Evolutionary conservation across 176 grass and related monocot species (phyloP), one percentile per base, ranked within the genome.

Genomic region (Zoysia japonica): DNA sequence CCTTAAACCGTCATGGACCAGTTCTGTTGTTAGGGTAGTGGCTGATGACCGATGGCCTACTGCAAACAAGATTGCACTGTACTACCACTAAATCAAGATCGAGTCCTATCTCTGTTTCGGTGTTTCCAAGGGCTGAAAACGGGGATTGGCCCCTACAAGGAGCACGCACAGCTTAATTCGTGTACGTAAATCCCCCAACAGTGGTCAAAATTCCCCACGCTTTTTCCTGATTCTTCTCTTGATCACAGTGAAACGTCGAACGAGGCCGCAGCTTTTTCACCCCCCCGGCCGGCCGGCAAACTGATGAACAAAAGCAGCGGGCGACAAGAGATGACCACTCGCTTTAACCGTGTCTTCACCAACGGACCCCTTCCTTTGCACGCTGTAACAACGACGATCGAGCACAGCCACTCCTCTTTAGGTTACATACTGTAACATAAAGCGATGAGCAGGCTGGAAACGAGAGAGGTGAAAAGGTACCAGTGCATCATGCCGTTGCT

Each of bases 181-280:
- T 19, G 55, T 57, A 57, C 63, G 49, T 67, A 67, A 60, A 60
- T 16, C 68, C 36, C 67, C 67, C 9, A 72, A 47, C 57, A 72
- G 81, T 55, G 70, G 76, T 84, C 86, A 80, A 88, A 70, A 78
- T 59, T 38, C 61, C 4, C 67, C 19, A 7, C 40, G 15, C 81
- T 74, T 75, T 72, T 2, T 2, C 14, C 37, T 46, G 45, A 50
- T 52, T 44, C 13, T 71, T 54, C 74, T 44, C 82, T 53, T 36
- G 65, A 61, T 61, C 66, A 28, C 74, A 37, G 74, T 85, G 55
- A 71, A 70, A 78, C 49, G 75, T 12, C 54, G 57, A 71, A 17
- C 8, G 12, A 20, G 15, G 59, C 74, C 36, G 20, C 76, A 50
- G 82, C 73, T 47, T 78, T 78, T 78, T 71, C 69, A 38, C 64